Evolutionary conservation across 371 early-diverging fungal genomes (phyloP).

Genomic region (Mucor sp.): DNA sequence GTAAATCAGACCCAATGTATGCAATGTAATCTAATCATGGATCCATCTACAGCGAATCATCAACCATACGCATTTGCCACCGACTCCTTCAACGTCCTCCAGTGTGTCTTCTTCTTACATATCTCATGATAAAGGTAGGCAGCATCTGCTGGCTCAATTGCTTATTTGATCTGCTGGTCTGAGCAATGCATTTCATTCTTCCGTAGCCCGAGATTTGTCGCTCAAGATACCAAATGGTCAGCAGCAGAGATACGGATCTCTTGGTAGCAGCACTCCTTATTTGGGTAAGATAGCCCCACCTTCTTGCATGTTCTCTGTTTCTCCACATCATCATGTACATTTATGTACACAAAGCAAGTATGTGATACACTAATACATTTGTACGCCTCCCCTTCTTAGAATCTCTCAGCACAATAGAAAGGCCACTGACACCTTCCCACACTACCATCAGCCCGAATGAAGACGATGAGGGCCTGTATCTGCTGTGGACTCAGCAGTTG

Average conservation of each 20-base stretch:
- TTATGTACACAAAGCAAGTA: background rate
- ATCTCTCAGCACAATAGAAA: background rate
- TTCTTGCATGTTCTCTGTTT: background rate
- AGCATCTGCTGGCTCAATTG: background rate
- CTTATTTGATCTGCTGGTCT: background rate
- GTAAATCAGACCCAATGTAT: background rate
- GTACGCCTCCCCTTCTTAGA: background rate
- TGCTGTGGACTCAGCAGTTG: slow-evolving; percentile 42
- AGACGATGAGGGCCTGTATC: slow-evolving; percentile 39
- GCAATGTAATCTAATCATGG: background rate
- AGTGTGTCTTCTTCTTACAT: background rate
- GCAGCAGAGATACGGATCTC: slow-evolving; percentile 7
- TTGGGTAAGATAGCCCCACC: slow-evolving; percentile 3
- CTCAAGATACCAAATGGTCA: background rate
- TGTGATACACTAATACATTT: background rate
- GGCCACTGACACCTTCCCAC: slow-evolving; percentile 10
- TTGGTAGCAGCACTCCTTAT: slow-evolving; percentile 4
- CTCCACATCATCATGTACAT: background rate
- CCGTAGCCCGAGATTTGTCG: slow-evolving; percentile 7
- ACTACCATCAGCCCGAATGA: slow-evolving; percentile 22
- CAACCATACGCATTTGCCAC: slow-evolving; percentile 5
- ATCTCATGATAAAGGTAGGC: background rate
- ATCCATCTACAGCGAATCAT: background rate
- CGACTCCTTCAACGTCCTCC: slow-evolving; percentile 1
- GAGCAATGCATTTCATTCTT: background rate